Evolutionary conservation across 2,329 filamentous ascomycete genomes (phyloP).

Genomic region (Sphaerulina musiva): DNA sequence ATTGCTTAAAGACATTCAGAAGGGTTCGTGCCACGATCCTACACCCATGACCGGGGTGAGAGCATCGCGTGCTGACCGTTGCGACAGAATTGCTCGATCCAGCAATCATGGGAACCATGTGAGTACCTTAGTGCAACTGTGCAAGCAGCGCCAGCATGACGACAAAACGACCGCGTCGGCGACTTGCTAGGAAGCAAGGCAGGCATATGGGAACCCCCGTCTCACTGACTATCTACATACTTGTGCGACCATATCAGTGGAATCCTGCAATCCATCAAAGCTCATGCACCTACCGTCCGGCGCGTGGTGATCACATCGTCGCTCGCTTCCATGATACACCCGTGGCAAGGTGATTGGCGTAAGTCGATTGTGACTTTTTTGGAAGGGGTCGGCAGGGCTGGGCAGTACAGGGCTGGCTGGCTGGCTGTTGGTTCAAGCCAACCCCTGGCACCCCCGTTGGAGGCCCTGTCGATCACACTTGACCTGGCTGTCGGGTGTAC

Average conservation of each 20-base stretch:
- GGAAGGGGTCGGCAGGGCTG: too few relatives aligned
- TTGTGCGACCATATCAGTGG: not conserved
- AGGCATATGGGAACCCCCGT: not conserved
- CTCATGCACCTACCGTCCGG: slow-evolving; percentile 1
- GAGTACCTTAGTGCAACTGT: not conserved
- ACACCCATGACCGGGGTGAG: not conserved
- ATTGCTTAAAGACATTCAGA: not conserved
- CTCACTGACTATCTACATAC: not conserved
- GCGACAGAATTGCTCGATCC: slow-evolving; percentile 4
- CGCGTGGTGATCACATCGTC: slow-evolving; percentile 7
- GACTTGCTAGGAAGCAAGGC: not conserved
- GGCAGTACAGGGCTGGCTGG: too few relatives aligned
- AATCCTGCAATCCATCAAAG: slow-evolving; percentile 2
- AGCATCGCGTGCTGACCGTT: not conserved
- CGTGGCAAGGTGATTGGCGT: not conserved
- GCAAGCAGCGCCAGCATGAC: too few relatives aligned
- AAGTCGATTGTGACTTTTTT: too few relatives aligned
- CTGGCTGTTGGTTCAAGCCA: too few relatives aligned
- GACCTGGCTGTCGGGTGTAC: not conserved
- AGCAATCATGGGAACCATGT: slow-evolving; percentile 1
- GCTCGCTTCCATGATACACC: slow-evolving; percentile 2
- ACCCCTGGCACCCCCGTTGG: too few relatives aligned
- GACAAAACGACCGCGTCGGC: not conserved
- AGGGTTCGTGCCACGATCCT: not conserved
- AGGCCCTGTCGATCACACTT: not conserved